Evolutionary conservation across 1,284 basidiomycete species (phyloP), one percentile per base, ranked within the genome.

Genomic region (Peniophora sp.): DNA sequence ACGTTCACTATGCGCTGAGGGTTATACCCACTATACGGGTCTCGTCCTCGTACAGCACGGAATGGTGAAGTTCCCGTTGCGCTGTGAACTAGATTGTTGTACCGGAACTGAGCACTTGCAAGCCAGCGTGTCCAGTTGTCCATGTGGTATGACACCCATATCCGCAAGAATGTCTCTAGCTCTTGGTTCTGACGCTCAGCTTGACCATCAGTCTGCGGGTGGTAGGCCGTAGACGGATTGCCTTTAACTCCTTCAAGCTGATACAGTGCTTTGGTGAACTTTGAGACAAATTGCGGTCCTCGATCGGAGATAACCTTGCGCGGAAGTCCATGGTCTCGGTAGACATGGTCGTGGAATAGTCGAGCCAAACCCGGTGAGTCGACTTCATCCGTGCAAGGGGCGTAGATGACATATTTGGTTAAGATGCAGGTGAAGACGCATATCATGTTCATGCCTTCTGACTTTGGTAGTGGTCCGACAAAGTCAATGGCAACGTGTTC

Each of bases 61-160:
- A 76, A 75, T 0, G 74, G 75, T 1, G 73, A 62, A 44, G 63
- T 58, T 3, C 59, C 51, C 11, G 66, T 74, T 1, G 71, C 64
- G 39, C 57, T 47, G 46, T 62, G 71, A n/a, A 59, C 52, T 3
- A 53, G 37, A 42, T 75, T 75, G 56, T 78, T 77, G 58, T 71
- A 74, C 0, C 63, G 59, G 51, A 78, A 78, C 55, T 74, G 67
- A 0, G 71, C 71, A 5, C 72, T 47, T 1, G 71, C 64, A 0
- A 77, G 63, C 12, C 67, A 66, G 3, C 66, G 57, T 0, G 61
- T 56, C 74, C 75, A 79, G 51, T 77, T 60, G 50, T 69, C 61
- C 52, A 77, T 74, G 46, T 72, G 58, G 53, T 73, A 70, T 15
- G 64, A 65, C 43, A 58, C 60, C 48, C 65, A 72, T 3, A 61